Evolutionary conservation across 805 yeast species (phyloP), one percentile per base, ranked within the genome.

Genomic region (Candida vartiovaarae): DNA sequence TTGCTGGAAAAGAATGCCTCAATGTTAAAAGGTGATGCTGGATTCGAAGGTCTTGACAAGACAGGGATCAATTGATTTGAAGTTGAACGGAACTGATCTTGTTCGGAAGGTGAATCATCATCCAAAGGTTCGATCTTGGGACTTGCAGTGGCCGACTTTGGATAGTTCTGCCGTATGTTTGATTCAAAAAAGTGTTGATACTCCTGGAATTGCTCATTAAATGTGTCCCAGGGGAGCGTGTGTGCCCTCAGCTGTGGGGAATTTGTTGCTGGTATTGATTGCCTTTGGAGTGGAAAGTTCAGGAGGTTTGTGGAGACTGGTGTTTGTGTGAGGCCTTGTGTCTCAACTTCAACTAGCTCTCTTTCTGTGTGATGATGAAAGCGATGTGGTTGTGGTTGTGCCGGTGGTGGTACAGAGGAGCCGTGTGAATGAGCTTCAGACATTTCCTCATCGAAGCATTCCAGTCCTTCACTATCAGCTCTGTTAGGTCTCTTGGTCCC

Each of bases 161-260:
- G 31, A 15, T 45, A 43, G 40, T 55, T 50, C 29, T 47, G 45
- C 32, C 54, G 40, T 5, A 59, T 23, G 33, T 59, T 59, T 25
- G 42, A 53, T 40, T 59, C 62, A 31, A 59, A 55, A 38, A 59
- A 51, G 26, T 45, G 43, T 23, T 50, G 57, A 43, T 57, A 56
- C 25, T 53, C 56, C 34, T 43, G 51, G 8, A 49, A 36, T 4
- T 38, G 39, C 20, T 44, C 46, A 5, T 49, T 52, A 20, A 48
- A 44, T 15, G 31, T 48, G 15, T 48, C 54, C 57, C 57, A 54
- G 24, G 32, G 27, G 9, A 36, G 32, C 28, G 41, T 28, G 23
- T 23, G 32, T 26, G 49, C 42, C 30, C 30, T 42, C 23, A 48
- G 37, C 11, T 43, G 45, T 3, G 53, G 42, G 34, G 15, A 5